These are phyloP conservation scores for Oryza officinalis DNA, from an alignment of 176 grass and related monocot genomes.

Conservation along the genomic window DNA sequence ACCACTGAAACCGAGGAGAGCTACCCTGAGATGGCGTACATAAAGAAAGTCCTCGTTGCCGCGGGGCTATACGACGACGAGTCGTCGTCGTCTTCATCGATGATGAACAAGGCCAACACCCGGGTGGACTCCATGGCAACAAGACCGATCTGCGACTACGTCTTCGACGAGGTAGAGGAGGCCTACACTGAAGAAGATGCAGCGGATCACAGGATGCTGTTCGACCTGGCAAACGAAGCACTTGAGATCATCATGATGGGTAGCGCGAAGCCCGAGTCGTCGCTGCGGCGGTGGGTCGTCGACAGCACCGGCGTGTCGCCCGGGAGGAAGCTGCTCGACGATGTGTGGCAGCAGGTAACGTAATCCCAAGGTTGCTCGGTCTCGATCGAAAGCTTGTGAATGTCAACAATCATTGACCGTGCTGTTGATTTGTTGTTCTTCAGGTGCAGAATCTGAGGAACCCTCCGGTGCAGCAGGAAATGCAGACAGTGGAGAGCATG, in stretches of 20 bases:
- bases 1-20: conserved; percentile 28
- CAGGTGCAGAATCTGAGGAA: conserved; percentile 44
- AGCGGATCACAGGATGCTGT: conserved; percentile 51
- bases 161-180: conserved; percentile 74
- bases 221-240: conserved; percentile 70
- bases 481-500: conserved; percentile 50
- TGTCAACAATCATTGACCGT: neutral
- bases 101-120: neutral
- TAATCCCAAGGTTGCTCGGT: neutral
- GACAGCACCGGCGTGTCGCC: conserved; percentile 23
- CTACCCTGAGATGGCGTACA: conserved; percentile 45
- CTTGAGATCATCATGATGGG: conserved; percentile 39
- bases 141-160: conserved; percentile 34
- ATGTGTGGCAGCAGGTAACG: conserved; percentile 45
- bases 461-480: conserved; percentile 44
- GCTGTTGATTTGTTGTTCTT: neutral
- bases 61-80: conserved; percentile 59
- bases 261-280: neutral
- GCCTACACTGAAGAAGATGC: neutral
- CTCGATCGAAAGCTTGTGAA: neutral
- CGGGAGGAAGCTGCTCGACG: conserved; percentile 28
- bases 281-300: neutral
- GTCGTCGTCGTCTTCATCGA: neutral
- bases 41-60: conserved; percentile 54
- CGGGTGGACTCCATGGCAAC: conserved; percentile 31